phyloP scores from a whole-genome alignment of 2,329 filamentous ascomycete genomes.

The Oidium heveae region DNA sequence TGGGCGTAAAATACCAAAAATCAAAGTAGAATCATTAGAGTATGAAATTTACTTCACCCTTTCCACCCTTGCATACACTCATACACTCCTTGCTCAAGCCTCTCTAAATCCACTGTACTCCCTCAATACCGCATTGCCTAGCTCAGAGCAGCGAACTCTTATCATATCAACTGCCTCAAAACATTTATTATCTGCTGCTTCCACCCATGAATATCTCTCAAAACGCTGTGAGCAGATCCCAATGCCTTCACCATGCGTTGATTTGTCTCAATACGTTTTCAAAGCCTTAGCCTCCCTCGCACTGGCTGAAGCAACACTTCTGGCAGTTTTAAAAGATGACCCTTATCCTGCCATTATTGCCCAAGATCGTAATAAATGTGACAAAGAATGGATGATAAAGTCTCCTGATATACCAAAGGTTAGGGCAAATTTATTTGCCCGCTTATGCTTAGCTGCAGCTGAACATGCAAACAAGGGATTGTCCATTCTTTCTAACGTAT shows the following conservation, averaged over 20 bases:
- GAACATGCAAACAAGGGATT: constrained; percentile 62
- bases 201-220: constrained; percentile 49
- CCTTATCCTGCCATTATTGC: constrained; percentile 67
- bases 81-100: constrained; percentile 46
- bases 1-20: constrained; percentile 36
- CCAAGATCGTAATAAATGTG: constrained; percentile 56
- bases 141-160: constrained; percentile 37
- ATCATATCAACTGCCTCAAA: constrained; percentile 53
- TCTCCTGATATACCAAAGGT: constrained; percentile 72
- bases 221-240: constrained; percentile 23
- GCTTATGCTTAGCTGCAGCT: constrained; percentile 64
- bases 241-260: constrained; percentile 20
- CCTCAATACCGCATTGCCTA: constrained; percentile 32
- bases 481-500: constrained; percentile 20
- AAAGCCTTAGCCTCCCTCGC: constrained; percentile 38
- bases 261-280: constrained; percentile 26
- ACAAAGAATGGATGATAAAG: constrained; percentile 93
- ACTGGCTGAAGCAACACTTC: constrained; percentile 66
- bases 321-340: constrained; percentile 83
- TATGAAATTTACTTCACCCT: constrained; percentile 65
- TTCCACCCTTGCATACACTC: constrained; percentile 48
- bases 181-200: constrained; percentile 51
- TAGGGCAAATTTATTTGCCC: constrained; percentile 63
- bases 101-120: constrained; percentile 51
- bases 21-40: constrained; percentile 48